Base-by-base conservation (phyloP, 1,284 basidiomycete genomes). In the Malassezia arunalokei region DNA sequence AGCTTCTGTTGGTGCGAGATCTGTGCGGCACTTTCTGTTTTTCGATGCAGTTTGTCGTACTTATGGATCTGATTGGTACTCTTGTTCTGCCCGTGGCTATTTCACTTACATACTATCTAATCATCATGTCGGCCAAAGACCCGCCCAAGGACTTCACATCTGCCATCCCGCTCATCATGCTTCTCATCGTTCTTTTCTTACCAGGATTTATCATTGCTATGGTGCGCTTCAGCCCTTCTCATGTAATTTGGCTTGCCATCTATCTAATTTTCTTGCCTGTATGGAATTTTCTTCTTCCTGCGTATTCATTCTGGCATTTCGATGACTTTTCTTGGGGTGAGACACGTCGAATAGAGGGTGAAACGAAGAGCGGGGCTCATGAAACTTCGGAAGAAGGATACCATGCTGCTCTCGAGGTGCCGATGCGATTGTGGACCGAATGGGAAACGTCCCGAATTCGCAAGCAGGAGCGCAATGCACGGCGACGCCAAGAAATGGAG, bases 261-360 rank as follows among this genome's bases (percentile, higher is more conserved):
- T 98, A 98, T 76, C 79, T 99, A 14, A 59, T 85, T 48, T 76
- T 75, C 49, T 64, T 77, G 9, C 76, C 76, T 1, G 71, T 77
- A 14, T 77, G 76, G 76, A 77, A 77, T 58, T 90, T 94, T 32
- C 56, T 66, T 17, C 57, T 63, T 3, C 92, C 91, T 6, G 77
- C 91, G 5, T 95, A 95, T 75, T 86, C 91, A 27, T 96, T 96
- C 75, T 96, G 91, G 91, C 91, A 98, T 76, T 96, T 98, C 75
- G 94, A 98, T 68, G 94, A 98, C 75, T 94, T 95, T 74, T 91
- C 88, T 32, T 96, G 92, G 92, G 92, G 92, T 67, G 88, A 95
- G 76, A 98, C 92, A 69, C 90, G 94, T 66, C 91, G 91, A 77
- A 90, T 98, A 4, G 87, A 86, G 75, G 64, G 70, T 38, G 73